These are phyloP conservation scores for Cytospora mali DNA, from an alignment of 2,329 filamentous ascomycete species.

Conservation along the genomic window DNA sequence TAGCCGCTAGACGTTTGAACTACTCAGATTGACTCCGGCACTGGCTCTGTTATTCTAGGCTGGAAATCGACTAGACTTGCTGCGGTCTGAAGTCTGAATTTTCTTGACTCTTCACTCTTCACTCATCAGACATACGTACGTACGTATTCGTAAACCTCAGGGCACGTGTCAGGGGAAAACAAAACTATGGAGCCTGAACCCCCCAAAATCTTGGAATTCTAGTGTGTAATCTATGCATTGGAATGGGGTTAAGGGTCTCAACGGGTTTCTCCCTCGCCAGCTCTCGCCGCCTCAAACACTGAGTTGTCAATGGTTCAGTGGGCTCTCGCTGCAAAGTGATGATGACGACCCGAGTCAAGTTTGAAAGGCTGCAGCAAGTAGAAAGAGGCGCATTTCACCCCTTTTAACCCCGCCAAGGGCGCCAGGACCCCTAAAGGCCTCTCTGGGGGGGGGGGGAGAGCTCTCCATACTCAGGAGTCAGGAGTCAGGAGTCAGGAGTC, in stretches of 20 bases:
- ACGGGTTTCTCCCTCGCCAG: not conserved
- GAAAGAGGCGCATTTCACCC: not conserved
- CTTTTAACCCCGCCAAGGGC: not conserved
- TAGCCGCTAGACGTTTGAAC: not conserved
- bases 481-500: not conserved
- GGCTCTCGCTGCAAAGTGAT: not conserved
- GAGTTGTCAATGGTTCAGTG: not conserved
- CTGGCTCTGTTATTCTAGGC: not conserved
- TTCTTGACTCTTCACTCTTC: no score
- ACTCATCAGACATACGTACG: no score
- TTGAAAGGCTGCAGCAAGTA: not conserved
- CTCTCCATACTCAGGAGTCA: no score
- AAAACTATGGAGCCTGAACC: not conserved
- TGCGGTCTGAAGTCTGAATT: not conserved
- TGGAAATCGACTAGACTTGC: not conserved
- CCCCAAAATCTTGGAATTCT: not conserved
- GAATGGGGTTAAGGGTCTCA: not conserved
- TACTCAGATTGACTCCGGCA: not conserved
- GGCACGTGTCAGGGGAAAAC: not conserved
- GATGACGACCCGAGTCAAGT: not conserved
- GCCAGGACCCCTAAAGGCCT: no score
- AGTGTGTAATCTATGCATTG: not conserved
- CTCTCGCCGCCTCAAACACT: not conserved
- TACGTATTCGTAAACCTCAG: no score
- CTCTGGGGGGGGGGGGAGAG: no score